phyloP scores from a whole-genome alignment of 805 yeast species.

The Saccharomycopsis vini region DNA sequence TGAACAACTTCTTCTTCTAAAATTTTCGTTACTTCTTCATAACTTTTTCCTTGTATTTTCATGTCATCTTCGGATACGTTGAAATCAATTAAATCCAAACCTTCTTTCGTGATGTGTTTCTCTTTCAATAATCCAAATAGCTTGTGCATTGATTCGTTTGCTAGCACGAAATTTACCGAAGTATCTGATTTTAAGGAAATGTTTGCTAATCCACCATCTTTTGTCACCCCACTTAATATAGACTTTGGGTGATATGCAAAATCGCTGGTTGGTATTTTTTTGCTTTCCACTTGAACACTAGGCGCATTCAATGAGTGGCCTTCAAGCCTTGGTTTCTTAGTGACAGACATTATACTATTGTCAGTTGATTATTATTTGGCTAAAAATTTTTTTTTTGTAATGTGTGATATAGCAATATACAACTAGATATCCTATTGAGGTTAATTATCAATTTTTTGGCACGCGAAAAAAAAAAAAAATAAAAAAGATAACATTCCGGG shows the following conservation, averaged over 20 bases:
- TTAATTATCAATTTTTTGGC: too few relatives aligned
- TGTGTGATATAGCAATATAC: too few relatives aligned
- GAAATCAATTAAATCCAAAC: slow-evolving; percentile 6
- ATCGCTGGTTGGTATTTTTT: slow-evolving; percentile 1
- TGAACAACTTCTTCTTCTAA: slow-evolving; percentile 2
- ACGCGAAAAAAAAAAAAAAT: too few relatives aligned
- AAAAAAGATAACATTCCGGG: too few relatives aligned
- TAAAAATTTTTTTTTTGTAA: too few relatives aligned
- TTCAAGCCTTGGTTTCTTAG: background rate
- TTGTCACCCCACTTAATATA: slow-evolving; percentile 15
- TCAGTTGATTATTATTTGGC: too few relatives aligned
- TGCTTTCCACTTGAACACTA: too few relatives aligned
- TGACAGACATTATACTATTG: too few relatives aligned
- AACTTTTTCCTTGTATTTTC: background rate
- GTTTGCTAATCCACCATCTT: slow-evolving; percentile 13
- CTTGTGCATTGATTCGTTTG: slow-evolving; percentile 15
- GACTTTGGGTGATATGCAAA: slow-evolving; percentile 16
- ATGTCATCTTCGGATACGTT: background rate
- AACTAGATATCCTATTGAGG: too few relatives aligned
- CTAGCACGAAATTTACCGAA: slow-evolving; percentile 14
- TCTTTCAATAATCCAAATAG: slow-evolving; percentile 11
- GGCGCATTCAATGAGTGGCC: too few relatives aligned
- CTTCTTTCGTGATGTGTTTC: background rate
- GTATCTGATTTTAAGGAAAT: slow-evolving; percentile 15
- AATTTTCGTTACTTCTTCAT: background rate